These are phyloP conservation scores for Fomitopsis betulina DNA, from an alignment of 1,284 basidiomycete genomes.

Conservation along the genomic window DNA sequence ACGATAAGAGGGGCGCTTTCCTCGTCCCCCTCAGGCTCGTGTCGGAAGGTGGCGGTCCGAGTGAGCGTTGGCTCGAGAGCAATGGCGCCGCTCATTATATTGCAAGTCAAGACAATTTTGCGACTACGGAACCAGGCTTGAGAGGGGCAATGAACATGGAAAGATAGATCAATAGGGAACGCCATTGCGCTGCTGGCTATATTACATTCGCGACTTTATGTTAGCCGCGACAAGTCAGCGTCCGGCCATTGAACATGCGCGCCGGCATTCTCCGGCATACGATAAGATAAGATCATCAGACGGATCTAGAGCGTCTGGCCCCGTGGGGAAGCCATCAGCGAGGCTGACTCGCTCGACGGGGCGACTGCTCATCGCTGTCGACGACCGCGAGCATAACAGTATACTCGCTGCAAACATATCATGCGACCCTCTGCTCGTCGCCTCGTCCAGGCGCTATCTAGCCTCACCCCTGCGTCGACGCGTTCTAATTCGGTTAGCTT, in stretches of 20 bases:
- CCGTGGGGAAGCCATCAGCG: conserved; percentile 19
- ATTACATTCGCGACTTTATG: neutral
- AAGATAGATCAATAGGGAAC: neutral
- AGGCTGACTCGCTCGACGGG: too few species aligned
- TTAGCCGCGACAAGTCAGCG: neutral
- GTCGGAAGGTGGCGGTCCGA: neutral
- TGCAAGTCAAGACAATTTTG: too few species aligned
- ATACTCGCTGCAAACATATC: neutral
- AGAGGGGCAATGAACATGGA: neutral
- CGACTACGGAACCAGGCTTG: neutral
- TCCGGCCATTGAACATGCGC: neutral
- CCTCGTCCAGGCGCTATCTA: conserved; percentile 18
- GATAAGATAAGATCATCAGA: neutral
- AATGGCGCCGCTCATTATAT: neutral
- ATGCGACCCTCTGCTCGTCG: conserved; percentile 21
- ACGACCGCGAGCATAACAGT: neutral
- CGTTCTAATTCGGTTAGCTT: conserved; percentile 56
- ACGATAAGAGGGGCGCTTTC: conserved; percentile 15
- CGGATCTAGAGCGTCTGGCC: conserved; percentile 14
- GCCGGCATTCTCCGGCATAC: neutral
- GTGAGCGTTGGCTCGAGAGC: neutral
- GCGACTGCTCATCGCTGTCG: neutral
- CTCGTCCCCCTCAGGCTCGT: conserved; percentile 8
- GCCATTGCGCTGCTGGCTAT: neutral
- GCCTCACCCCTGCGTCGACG: conserved; percentile 27